Evolutionary conservation across 2,329 filamentous ascomycete genomes (phyloP), one percentile per base, ranked within the genome.

Genomic region (Colletotrichum zoysiae): DNA sequence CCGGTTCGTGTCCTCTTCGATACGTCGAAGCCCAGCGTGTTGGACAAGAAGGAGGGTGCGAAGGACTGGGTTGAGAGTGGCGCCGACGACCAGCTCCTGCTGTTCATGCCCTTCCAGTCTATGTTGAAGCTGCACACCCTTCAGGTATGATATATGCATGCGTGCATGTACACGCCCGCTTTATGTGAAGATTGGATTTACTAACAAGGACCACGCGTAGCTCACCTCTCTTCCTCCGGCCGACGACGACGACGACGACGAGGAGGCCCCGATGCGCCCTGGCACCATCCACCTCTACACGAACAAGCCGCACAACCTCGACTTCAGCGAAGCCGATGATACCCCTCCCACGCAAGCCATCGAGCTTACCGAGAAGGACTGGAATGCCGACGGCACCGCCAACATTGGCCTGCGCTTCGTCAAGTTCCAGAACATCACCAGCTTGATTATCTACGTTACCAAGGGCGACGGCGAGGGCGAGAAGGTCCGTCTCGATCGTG

Each of bases 41-140:
- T 95, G 67, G 80, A 82, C 60, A 89, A 90, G 77, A 90, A 90
- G 78, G 82, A 80, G 23, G 81, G 83, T 12, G 74, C 75, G 66
- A 90, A 89, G 79, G 95, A 99, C 82, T 98, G 93, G 92, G 91
- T 98, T 30, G 94, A 98, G 86, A 98, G 94, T 81, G 95, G 98
- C 79, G 97, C 95, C 46, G 96, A 99, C 79, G 95, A 98, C 84
- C 96, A 99, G 85, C 86, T 99, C 74, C 93, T 98, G 88, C 88
- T 99, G 58, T 98, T 92, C 82, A 87, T 97, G 69, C 95, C 96
- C 0, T 97, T 99, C 84, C 92, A 95, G 81, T 90, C 92, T 42
- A 93, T 91, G 59, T 81, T 97, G 75, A 99, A 98, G 86, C 88
- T 98, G 63, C 95, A 98, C 83, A 95, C 94, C 14, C 83, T 92